These are phyloP conservation scores for Meyerozyma athensensis DNA, from an alignment of 1,139 yeast genomes.

Conservation along the genomic window DNA sequence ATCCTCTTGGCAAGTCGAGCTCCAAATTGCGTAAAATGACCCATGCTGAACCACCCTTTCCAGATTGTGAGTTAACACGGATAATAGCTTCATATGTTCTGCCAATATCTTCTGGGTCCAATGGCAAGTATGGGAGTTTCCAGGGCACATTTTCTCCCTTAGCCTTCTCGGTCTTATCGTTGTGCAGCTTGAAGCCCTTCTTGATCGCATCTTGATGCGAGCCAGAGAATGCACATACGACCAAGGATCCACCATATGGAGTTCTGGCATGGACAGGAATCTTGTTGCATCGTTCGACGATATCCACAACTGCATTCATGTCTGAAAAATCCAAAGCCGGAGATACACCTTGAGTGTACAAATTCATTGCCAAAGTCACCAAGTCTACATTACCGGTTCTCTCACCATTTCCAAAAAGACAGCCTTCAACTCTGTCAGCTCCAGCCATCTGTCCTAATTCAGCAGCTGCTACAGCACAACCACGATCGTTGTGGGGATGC, in stretches of 20 bases:
- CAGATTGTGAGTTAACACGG: constrained; percentile 96
- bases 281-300: constrained; percentile 91
- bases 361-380: constrained; percentile 85
- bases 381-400: constrained; percentile 97
- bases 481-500: constrained; percentile 96
- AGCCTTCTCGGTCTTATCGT: constrained; percentile 24
- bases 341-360: constrained; percentile 89
- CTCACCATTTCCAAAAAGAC: constrained; percentile 96
- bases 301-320: constrained; percentile 71
- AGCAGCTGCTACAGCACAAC: constrained; percentile 97
- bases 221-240: constrained; percentile 94
- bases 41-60: constrained; percentile 99
- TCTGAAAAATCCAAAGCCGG: constrained; percentile 89
- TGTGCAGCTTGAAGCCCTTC: constrained; percentile 77
- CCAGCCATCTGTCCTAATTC: constrained; percentile 94
- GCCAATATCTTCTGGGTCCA: constrained; percentile 95
- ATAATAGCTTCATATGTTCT: constrained; percentile 96
- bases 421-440: constrained; percentile 97
- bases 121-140: constrained; percentile 91
- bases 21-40: constrained; percentile 83
- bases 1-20: constrained; percentile 84
- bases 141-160: constrained; percentile 45
- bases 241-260: constrained; percentile 95
- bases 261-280: constrained; percentile 91
- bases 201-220: constrained; percentile 98